Evolutionary conservation across 331 rosid species (phyloP).

Genomic region (Phaseolus coccineus): DNA sequence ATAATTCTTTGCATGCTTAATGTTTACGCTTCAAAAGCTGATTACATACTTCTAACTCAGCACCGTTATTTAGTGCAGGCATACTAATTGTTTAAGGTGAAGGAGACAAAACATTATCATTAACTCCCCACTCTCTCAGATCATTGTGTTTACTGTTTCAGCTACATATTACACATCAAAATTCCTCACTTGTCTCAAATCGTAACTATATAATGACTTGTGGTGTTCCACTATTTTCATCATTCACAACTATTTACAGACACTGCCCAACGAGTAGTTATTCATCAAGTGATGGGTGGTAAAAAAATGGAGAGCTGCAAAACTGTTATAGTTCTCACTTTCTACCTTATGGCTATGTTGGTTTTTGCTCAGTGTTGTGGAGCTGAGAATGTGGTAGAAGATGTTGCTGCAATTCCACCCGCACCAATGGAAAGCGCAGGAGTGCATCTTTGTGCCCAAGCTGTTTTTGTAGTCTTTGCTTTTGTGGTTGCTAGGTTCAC

Average conservation of each 20-base stretch:
- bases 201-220: slow-evolving; percentile 41
- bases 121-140: slow-evolving; percentile 50
- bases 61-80: slow-evolving; percentile 38
- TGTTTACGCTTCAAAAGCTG: slow-evolving; percentile 36
- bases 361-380: slow-evolving; percentile 44
- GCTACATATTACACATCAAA: slow-evolving; percentile 45
- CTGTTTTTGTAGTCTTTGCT: slow-evolving; percentile 50
- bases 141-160: slow-evolving; percentile 53
- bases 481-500: slow-evolving; percentile 57
- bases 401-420: slow-evolving; percentile 64
- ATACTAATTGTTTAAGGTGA: slow-evolving; percentile 12
- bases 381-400: slow-evolving; percentile 52
- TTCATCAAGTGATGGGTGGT: slow-evolving; percentile 27
- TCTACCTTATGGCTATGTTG: slow-evolving; percentile 55
- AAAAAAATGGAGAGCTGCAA: slow-evolving; percentile 48
- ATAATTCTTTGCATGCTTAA: slow-evolving; percentile 40
- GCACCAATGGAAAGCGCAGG: slow-evolving; percentile 67
- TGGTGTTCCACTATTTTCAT: slow-evolving; percentile 30
- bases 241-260: slow-evolving; percentile 28
- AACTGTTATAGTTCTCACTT: slow-evolving; percentile 49
- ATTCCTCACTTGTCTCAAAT: slow-evolving; percentile 41
- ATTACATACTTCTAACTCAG: neutral
- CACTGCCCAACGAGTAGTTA: slow-evolving; percentile 1
- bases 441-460: slow-evolving; percentile 42
- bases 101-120: slow-evolving; percentile 42